phyloP scores from a whole-genome alignment of 768 basidiomycete genomes.

The Tylopilus cervinicoccineus region DNA sequence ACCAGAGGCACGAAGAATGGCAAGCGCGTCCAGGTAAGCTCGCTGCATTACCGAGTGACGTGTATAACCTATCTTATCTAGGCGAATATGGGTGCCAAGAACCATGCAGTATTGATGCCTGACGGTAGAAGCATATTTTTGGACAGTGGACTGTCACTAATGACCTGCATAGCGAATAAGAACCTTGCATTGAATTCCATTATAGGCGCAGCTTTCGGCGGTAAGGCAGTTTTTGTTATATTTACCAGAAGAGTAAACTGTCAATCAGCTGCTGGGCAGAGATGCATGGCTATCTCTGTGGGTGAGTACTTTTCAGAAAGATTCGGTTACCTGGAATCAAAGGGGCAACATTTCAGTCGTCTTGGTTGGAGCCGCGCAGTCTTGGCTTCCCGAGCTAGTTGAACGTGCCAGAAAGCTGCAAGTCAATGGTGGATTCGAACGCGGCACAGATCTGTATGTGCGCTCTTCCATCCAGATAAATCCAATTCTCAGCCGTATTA shows the following conservation, averaged over 20 bases:
- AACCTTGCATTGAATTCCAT: conserved; percentile 90
- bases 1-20: conserved; percentile 76
- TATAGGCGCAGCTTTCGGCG: conserved; percentile 90
- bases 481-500: not conserved
- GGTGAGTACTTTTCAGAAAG: conserved; percentile 41
- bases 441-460: conserved; percentile 71
- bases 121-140: conserved; percentile 56
- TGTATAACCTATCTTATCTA: conserved; percentile 21
- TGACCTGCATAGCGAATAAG: conserved; percentile 64
- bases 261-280: conserved; percentile 80
- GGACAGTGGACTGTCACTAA: not conserved
- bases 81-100: conserved; percentile 94
- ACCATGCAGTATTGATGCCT: conserved; percentile 90
- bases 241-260: conserved; percentile 19
- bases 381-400: conserved; percentile 85
- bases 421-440: conserved; percentile 89
- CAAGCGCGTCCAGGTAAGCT: conserved; percentile 75
- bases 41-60: conserved; percentile 8
- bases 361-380: conserved; percentile 72
- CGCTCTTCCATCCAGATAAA: not conserved
- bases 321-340: not conserved
- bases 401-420: conserved; percentile 76
- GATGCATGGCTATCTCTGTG: conserved; percentile 96
- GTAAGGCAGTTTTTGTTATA: conserved; percentile 36
- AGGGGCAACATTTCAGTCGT: conserved; percentile 42